Base-by-base conservation (phyloP, 805 yeast species). In the Wickerhamomyces bovis region DNA sequence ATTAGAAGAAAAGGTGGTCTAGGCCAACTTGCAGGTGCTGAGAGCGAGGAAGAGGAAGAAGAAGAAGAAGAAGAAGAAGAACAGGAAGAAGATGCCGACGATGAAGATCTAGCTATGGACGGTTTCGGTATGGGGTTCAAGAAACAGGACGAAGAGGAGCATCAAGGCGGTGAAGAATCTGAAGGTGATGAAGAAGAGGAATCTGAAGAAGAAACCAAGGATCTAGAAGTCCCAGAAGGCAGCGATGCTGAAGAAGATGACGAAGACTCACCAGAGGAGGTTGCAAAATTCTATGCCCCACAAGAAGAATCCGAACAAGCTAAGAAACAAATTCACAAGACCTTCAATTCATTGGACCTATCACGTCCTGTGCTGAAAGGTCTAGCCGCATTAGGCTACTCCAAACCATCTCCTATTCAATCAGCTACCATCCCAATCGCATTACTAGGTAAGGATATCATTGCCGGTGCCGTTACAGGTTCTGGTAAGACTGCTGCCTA, bases 401-500 rank as follows among this genome's bases (percentile, higher is more conserved):
- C 80, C n/a, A 78, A 76, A 43, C 99, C 99, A 8, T 85, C 97
- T 0, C 96, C 97, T 13, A 88, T 94, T 69, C 99, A 94, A 71
- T 75, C 90, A 50, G 86, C 97, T 1, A 80, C 95, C 9, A 90
- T 94, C 51, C 99, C 99, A 13, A 81, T 92, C 47, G 96, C 97
- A 1, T 72, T 94, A 38, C 64, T 87, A 52, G 99, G 99, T 58
- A 92, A 88, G 62, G 99, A 94, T 67, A 81, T 94, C 44, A 97
- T 94, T 58, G 99, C 98, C 16, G 98, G 98, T 73, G 99, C 99
- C 31, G 96, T 88, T 21, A 94, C 99, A 5, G 99, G 99, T 71
- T 92, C 98, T 19, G 99, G 99, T 77, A 94, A 94, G 66, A 94
- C 99, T 21, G 99, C 97, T 3, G 99, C 99, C 1, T 94, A 89